Evolutionary conservation across 164 flowering plant genomes (phyloP).

Genomic region (Magnolia kwangsiensis): DNA sequence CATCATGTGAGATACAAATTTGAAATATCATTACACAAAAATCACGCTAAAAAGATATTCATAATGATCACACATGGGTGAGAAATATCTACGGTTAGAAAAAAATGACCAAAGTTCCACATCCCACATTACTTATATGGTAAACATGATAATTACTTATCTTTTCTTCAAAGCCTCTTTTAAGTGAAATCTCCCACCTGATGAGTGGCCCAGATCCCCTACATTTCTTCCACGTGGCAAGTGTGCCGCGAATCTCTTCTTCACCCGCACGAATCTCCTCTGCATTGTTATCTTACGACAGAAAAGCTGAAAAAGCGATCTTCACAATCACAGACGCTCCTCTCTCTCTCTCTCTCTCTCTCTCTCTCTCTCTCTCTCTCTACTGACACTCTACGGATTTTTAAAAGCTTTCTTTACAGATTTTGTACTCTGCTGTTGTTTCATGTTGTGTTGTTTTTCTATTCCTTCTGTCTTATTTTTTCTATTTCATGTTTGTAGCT

Average conservation of each 20-base stretch:
- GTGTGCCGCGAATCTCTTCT: not conserved
- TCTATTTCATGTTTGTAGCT: not conserved
- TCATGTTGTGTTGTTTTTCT: slow-evolving; percentile 1
- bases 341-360: not conserved
- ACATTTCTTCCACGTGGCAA: not conserved
- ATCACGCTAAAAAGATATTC: too few species aligned
- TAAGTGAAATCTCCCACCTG: not conserved
- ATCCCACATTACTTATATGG: not conserved
- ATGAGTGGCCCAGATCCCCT: not conserved
- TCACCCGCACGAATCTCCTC: not conserved
- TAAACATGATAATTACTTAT: not conserved
- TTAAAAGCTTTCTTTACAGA: not conserved
- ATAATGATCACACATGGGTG: too few species aligned
- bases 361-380: not conserved
- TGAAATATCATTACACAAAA: too few species aligned
- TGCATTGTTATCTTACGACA: not conserved
- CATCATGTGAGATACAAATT: too few species aligned
- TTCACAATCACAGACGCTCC: not conserved
- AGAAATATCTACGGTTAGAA: too few species aligned
- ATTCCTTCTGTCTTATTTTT: not conserved
- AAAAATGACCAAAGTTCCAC: not conserved
- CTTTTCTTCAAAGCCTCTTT: not conserved
- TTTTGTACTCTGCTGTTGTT: not conserved
- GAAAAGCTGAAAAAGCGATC: slow-evolving; percentile 13
- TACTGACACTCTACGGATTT: slow-evolving; percentile 17